Evolutionary conservation across 2,329 filamentous ascomycete species (phyloP).

Genomic region (Bipolaris oryzae): DNA sequence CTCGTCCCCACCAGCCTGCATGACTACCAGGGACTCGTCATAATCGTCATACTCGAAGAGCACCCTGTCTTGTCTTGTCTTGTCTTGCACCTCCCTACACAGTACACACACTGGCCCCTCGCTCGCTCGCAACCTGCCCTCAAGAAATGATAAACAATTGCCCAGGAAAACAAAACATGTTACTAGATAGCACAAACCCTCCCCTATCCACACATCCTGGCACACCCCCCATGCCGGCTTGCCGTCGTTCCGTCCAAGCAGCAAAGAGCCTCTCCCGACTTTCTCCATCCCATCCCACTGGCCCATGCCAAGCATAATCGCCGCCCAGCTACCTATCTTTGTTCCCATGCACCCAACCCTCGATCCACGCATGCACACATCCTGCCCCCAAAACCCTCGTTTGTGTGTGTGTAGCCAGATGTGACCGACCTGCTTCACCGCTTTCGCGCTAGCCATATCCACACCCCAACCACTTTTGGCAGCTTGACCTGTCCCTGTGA

Average conservation of each 20-base stretch:
- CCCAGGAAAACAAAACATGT: not conserved
- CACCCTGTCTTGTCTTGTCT: too few species aligned
- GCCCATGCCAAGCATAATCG: conserved; percentile 6
- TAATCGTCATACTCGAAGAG: too few species aligned
- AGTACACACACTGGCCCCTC: not conserved
- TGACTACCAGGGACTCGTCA: not conserved
- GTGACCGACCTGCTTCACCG: conserved; percentile 44
- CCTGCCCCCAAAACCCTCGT: conserved; percentile 13
- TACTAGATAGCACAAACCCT: not conserved
- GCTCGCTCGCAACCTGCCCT: not conserved
- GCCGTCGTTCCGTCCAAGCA: conserved; percentile 14
- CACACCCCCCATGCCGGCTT: conserved; percentile 4
- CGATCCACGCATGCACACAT: conserved; percentile 37
- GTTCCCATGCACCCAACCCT: conserved; percentile 28
- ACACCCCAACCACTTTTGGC: conserved; percentile 15
- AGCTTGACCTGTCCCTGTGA: conserved; percentile 40
- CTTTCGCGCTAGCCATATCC: conserved; percentile 28
- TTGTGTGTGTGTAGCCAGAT: conserved; percentile 34
- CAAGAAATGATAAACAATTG: not conserved
- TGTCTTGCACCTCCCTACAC: not conserved
- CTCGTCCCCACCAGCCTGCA: conserved; percentile 8
- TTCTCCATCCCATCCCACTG: too few species aligned
- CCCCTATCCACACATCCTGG: not conserved
- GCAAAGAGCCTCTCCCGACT: not conserved
- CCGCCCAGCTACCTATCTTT: conserved; percentile 9